Evolutionary conservation across 148 eudicot species (phyloP).

Genomic region (Fagopyrum homotropicum): DNA sequence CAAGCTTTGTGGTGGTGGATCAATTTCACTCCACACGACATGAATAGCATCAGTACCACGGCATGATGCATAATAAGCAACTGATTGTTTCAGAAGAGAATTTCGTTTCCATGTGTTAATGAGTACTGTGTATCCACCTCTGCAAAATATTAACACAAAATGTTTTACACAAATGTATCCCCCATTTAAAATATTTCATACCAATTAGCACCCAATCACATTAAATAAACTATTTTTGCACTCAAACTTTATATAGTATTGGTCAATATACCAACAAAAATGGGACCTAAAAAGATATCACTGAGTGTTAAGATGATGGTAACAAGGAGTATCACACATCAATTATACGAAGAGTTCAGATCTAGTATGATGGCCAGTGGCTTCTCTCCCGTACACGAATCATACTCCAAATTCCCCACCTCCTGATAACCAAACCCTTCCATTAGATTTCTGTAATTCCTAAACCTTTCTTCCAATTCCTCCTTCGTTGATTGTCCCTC

Average conservation of each 20-base stretch:
- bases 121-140: constrained; percentile 67
- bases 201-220: background rate
- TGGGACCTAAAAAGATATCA: background rate
- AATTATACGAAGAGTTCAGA: too few species aligned
- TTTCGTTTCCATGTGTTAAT: constrained; percentile 78
- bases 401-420: background rate
- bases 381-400: background rate
- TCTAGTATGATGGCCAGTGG: too few species aligned
- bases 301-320: too few species aligned
- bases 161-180: background rate
- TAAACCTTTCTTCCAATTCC: background rate
- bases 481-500: background rate
- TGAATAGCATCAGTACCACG: constrained; percentile 63
- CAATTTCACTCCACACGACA: constrained; percentile 72
- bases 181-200: background rate
- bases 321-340: too few species aligned
- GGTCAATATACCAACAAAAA: background rate
- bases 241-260: background rate
- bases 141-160: constrained; percentile 16
- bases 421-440: background rate
- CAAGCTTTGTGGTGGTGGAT: constrained; percentile 48
- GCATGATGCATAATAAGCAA: constrained; percentile 74
- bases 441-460: background rate
- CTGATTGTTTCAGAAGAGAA: constrained; percentile 62
- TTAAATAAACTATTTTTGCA: background rate